Percentiles rank a stretch among this genome's conserved stretches.
phyloP scores from a whole-genome alignment of 495 filamentous ascomycete species.

The Daldinia grandis region DNA sequence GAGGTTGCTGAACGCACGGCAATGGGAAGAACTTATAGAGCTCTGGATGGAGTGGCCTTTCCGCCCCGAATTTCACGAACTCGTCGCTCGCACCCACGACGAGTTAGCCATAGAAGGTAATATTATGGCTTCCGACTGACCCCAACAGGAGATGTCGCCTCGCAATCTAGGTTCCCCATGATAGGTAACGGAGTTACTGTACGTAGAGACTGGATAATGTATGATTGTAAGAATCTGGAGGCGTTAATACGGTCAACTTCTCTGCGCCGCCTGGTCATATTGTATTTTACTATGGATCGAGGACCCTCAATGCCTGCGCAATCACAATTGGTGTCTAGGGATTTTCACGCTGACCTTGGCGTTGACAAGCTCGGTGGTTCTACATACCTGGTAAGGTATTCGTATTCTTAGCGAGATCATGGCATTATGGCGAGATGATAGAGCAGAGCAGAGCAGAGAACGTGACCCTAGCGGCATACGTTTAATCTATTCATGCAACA shows the following conservation, averaged over 20 bases:
- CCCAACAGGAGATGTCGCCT: background rate
- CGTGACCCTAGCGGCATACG: background rate
- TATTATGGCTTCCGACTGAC: background rate
- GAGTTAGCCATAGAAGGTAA: constrained; percentile 30
- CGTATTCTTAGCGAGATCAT: background rate
- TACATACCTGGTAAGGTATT: background rate
- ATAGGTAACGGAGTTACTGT: background rate
- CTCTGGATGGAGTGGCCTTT: constrained; percentile 70
- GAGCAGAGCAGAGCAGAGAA: background rate
- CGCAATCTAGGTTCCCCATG: background rate
- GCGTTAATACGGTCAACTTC: background rate
- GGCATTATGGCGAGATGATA: background rate
- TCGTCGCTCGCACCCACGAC: constrained; percentile 49
- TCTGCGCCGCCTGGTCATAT: background rate
- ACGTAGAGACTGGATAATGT: background rate
- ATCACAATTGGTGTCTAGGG: background rate
- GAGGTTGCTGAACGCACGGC: constrained; percentile 53
- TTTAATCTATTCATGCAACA: background rate
- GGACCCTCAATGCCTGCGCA: background rate
- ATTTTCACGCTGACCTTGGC: background rate
- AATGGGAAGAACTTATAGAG: constrained; percentile 60
- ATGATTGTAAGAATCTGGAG: background rate
- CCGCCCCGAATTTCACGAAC: constrained; percentile 51
- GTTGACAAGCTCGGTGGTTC: background rate
- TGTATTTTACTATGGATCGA: background rate